Evolutionary conservation across 805 yeast species (phyloP).

Genomic region (Yarrowia osloensis): DNA sequence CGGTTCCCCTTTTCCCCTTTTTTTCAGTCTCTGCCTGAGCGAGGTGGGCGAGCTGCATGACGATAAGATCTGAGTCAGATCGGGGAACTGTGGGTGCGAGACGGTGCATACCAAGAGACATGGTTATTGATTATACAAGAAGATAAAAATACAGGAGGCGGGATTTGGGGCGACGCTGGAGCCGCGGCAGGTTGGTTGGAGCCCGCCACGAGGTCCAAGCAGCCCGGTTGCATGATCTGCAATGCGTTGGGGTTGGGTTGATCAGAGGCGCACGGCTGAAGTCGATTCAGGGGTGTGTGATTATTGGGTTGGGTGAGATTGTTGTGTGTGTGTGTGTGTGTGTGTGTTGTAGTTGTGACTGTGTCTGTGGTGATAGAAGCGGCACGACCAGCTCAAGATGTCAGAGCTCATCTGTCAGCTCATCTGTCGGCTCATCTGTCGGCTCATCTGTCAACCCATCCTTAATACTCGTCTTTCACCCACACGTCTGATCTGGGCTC

Average conservation of each 20-base stretch:
- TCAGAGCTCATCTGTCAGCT: no score
- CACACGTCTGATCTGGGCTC: not conserved
- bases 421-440: no score
- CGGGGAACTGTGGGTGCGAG: not conserved
- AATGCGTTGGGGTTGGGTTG: not conserved
- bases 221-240: not conserved
- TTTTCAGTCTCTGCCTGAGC: not conserved
- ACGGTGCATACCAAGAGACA: not conserved
- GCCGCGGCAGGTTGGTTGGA: no score
- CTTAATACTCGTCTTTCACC: not conserved
- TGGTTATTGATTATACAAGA: not conserved
- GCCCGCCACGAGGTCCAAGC: no score
- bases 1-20: not conserved
- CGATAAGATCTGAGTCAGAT: conserved; percentile 13
- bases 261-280: not conserved
- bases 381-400: no score
- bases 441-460: not conserved
- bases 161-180: no score
- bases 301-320: not conserved
- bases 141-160: no score
- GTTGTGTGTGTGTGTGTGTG: not conserved
- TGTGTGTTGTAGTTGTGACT: not conserved
- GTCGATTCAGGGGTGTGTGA: not conserved
- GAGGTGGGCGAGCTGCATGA: not conserved
- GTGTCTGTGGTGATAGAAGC: not conserved